phyloP scores from a whole-genome alignment of 805 yeast genomes.

The Candida tibetensis region DNA sequence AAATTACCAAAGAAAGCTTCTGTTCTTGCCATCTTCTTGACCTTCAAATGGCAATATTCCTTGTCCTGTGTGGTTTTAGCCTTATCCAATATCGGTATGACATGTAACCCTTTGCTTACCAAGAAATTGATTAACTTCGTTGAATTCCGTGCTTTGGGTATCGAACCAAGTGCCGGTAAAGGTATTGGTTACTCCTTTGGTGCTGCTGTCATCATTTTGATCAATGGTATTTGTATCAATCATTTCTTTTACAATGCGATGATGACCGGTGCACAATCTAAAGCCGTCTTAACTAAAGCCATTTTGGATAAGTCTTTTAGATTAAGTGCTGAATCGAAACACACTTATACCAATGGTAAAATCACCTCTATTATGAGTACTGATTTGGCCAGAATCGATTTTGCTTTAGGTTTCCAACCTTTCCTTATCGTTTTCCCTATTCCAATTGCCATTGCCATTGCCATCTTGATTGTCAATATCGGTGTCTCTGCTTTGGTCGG shows the following conservation, averaged over 20 bases:
- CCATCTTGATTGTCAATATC: constrained; percentile 21
- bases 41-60: constrained; percentile 30
- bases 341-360: constrained; percentile 20
- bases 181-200: constrained; percentile 45
- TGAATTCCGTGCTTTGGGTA: constrained; percentile 23
- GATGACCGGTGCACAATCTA: constrained; percentile 27
- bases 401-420: constrained; percentile 28
- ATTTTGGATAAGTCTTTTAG: constrained; percentile 22
- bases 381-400: constrained; percentile 26
- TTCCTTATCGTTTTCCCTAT: constrained; percentile 22
- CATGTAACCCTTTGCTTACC: constrained; percentile 35
- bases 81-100: constrained; percentile 23
- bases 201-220: constrained; percentile 26
- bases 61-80: constrained; percentile 20
- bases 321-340: constrained; percentile 18
- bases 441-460: constrained; percentile 22
- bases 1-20: constrained; percentile 20
- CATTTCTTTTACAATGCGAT: constrained; percentile 23
- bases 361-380: constrained; percentile 30
- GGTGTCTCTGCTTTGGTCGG: constrained; percentile 27
- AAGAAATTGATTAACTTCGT: constrained; percentile 38
- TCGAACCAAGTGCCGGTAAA: constrained; percentile 23
- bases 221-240: constrained; percentile 21
- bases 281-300: constrained; percentile 24
- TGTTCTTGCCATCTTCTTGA: constrained; percentile 20